Conservation (phyloP, 1,139 yeast species). For the Chernovozyma sophiae-reginae region DNA sequence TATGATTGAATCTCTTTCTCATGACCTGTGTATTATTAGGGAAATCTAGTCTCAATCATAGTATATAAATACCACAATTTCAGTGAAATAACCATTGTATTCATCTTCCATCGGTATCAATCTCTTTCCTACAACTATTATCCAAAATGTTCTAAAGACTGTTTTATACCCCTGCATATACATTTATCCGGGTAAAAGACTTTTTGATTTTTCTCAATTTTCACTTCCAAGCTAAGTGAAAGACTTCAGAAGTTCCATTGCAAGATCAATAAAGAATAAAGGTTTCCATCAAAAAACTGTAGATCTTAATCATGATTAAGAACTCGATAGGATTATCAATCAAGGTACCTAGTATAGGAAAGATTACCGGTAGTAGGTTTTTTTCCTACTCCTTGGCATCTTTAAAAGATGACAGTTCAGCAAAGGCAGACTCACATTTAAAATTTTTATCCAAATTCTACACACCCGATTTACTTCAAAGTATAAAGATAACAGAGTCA, state of each 20-base stretch:
- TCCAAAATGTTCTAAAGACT: no score
- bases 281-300: no score
- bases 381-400: neutral
- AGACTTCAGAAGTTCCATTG: no score
- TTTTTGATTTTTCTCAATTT: neutral
- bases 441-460: conserved; percentile 65
- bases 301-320: conserved; percentile 1
- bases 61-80: no score
- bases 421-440: conserved; percentile 42
- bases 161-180: neutral
- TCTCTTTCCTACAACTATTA: no score
- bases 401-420: neutral
- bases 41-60: no score
- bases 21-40: no score
- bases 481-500: conserved; percentile 77
- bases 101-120: no score
- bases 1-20: no score
- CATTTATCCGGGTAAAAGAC: neutral
- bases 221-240: no score
- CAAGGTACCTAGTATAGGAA: conserved; percentile 1
- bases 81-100: no score
- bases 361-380: neutral
- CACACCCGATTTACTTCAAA: conserved; percentile 71
- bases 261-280: no score
- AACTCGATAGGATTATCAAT: conserved; percentile 1